Evolutionary conservation across 2,329 filamentous ascomycete genomes (phyloP).

Genomic region (Microascus cirrosus): DNA sequence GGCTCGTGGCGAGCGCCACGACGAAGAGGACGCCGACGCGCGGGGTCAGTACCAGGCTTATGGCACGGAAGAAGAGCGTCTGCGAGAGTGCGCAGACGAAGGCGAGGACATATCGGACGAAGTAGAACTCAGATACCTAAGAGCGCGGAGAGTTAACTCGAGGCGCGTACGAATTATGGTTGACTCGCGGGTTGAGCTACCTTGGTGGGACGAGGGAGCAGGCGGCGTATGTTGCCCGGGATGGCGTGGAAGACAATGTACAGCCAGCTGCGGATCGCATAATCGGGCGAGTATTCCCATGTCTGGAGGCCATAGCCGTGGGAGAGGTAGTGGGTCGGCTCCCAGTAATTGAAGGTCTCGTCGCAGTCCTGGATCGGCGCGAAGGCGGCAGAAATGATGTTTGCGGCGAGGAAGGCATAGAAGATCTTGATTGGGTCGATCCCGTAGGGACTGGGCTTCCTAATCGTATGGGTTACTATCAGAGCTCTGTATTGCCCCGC

Average conservation of each 20-base stretch:
- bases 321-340: conserved; percentile 85
- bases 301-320: conserved; percentile 93
- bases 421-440: conserved; percentile 68
- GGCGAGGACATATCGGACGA: conserved; percentile 65
- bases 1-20: conserved; percentile 63
- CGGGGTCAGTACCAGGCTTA: conserved; percentile 67
- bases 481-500: background rate
- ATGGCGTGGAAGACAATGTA: conserved; percentile 75
- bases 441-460: conserved; percentile 17
- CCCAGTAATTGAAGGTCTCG: conserved; percentile 99
- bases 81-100: conserved; percentile 71
- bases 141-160: background rate
- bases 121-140: conserved; percentile 70
- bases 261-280: conserved; percentile 89
- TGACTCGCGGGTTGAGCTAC: conserved; percentile 15
- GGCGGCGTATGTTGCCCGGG: conserved; percentile 52
- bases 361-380: conserved; percentile 96
- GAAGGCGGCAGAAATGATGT: conserved; percentile 65
- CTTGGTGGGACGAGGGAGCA: conserved; percentile 53
- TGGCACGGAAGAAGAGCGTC: conserved; percentile 66
- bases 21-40: conserved; percentile 80
- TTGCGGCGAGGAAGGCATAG: conserved; percentile 66
- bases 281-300: conserved; percentile 96
- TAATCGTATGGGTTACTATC: background rate
- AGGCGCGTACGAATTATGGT: background rate